Evolutionary conservation across 2,329 filamentous ascomycete genomes (phyloP), one percentile per base, ranked within the genome.

Genomic region (Paecilomyces sp.): DNA sequence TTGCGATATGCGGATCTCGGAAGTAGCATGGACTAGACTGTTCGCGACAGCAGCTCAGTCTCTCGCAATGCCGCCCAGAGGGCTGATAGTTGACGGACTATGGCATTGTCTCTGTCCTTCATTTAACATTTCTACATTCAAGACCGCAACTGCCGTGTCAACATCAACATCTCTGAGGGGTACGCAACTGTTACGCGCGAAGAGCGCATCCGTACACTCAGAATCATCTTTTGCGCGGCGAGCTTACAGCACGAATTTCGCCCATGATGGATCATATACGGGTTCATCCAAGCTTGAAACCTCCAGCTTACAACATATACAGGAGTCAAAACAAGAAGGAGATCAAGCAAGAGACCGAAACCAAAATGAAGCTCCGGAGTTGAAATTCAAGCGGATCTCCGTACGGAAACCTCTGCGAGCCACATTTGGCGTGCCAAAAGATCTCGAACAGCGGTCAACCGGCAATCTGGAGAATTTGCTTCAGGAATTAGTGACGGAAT

Each of bases 41-140:
- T 53, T n/a, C 51, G 22, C 51, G 13, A 53, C 9, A 22, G 51
- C 51, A 12, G 24, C 51, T 6, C 51, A 30, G 51, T 30, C 51
- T 24, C 59, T 62, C 65, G 65, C 64, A 52, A 77, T 78, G 75
- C 67, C 71, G 58, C 67, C 63, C 58, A 66, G 59, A 62, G 62
- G 64, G 50, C 60, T 74, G 30, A 63, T 72, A 54, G 62, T 74
- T 33, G 75, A 77, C 65, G 74, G 72, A 36, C 65, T 78, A 55
- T 78, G 75, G 75, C 72, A 71, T 60, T 76, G 71, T 60, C 66
- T 78, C 34, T 75, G 75, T 65, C 75, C 74, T 53, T 74, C 72
- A 13, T 74, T 75, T 36, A 65, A 60, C 13, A 59, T 60, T 2
- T 58, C 63, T 13, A 57, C 61, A 13, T 56, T 72, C n/a, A 60